Conservation (phyloP, 116 monocot genomes). For the Phalaenopsis hybrid region DNA sequence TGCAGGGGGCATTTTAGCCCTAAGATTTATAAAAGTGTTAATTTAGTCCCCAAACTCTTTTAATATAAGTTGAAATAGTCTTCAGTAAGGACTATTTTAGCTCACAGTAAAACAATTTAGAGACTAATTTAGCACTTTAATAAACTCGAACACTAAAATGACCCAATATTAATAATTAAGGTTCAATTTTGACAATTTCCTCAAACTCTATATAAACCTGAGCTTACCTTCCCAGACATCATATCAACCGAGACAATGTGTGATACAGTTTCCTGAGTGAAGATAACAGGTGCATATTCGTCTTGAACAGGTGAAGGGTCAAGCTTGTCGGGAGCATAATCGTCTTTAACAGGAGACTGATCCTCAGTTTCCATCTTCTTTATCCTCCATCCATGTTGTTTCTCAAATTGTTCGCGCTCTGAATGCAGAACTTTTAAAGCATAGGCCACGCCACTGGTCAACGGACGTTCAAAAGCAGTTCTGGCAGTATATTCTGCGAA, state of each 20-base stretch:
- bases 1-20: no score
- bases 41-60: no score
- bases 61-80: no score
- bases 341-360: slow-evolving; percentile 69
- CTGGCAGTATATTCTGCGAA: slow-evolving; percentile 85
- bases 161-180: no score
- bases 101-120: no score
- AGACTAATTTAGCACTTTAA: no score
- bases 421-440: slow-evolving; percentile 65
- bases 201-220: neutral
- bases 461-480: slow-evolving; percentile 85
- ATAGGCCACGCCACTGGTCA: slow-evolving; percentile 85
- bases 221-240: slow-evolving; percentile 86
- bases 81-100: no score
- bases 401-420: slow-evolving; percentile 71
- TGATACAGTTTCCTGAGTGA: slow-evolving; percentile 81
- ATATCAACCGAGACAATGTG: slow-evolving; percentile 86
- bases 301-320: slow-evolving; percentile 67
- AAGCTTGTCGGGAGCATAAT: slow-evolving; percentile 66
- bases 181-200: no score
- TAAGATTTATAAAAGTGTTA: no score
- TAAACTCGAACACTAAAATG: no score
- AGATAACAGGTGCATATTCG: slow-evolving; percentile 94
- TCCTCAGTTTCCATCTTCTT: slow-evolving; percentile 81
- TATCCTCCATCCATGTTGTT: slow-evolving; percentile 69